Evolutionary conservation across 2,329 filamentous ascomycete species (phyloP).

Genomic region (Fusarium graminum): DNA sequence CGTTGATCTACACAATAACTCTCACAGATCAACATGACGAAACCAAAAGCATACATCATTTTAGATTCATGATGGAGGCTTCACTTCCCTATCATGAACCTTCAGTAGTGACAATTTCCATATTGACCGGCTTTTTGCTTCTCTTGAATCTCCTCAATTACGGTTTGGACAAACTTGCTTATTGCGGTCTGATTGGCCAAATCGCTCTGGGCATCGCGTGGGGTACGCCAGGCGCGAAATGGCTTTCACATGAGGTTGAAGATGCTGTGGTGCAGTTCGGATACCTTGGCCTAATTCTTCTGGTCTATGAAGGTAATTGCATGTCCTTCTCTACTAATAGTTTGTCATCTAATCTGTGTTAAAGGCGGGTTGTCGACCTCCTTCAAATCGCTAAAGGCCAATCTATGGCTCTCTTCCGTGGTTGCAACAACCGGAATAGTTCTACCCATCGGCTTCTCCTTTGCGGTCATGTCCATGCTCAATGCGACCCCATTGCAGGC

Average conservation of each 20-base stretch:
- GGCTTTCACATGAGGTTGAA: conserved; percentile 67
- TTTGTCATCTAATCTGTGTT: not conserved
- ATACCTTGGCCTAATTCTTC: conserved; percentile 77
- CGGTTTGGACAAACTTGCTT: conserved; percentile 70
- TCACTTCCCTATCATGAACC: conserved; percentile 73
- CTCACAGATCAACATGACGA: not conserved
- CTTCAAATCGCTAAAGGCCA: conserved; percentile 63
- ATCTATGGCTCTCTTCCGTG: conserved; percentile 68
- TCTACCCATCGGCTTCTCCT: conserved; percentile 75
- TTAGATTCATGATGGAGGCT: conserved; percentile 16
- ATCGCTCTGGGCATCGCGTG: conserved; percentile 77
- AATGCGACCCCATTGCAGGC: conserved; percentile 69
- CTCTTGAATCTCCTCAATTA: conserved; percentile 70
- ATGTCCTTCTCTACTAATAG: fast-evolving
- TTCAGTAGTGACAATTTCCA: conserved; percentile 68
- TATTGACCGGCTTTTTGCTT: conserved; percentile 72
- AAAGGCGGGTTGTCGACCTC: conserved; percentile 65
- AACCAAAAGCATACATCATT: not conserved
- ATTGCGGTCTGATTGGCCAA: conserved; percentile 79
- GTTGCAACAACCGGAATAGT: conserved; percentile 76
- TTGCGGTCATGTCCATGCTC: conserved; percentile 65
- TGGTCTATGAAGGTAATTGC: conserved; percentile 75
- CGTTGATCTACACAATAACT: not conserved
- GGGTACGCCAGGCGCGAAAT: conserved; percentile 74
- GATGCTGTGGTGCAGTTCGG: conserved; percentile 72